A percentile compares a stretch with the other conserved stretches of the same genome.
phyloP scores from a whole-genome alignment of 306 rosid species.

The Clitoria ternatea region DNA sequence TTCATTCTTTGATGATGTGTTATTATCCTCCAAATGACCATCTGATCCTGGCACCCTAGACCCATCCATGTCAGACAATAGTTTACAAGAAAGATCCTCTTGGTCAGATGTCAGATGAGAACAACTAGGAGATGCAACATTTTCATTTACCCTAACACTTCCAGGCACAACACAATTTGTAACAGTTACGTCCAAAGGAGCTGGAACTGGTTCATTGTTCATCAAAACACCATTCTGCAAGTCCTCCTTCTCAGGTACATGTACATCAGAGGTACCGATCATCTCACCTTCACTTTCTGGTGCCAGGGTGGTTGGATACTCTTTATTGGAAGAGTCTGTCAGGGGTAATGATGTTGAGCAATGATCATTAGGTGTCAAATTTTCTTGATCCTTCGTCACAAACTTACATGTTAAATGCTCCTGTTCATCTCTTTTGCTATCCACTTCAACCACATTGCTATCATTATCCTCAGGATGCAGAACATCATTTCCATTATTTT shows the following conservation, averaged over 20 bases:
- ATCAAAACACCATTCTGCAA: constrained; percentile 48
- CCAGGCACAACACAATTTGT: constrained; percentile 39
- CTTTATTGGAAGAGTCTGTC: constrained; percentile 24
- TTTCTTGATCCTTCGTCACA: constrained; percentile 35
- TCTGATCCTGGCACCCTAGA: constrained; percentile 30
- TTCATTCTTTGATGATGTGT: constrained; percentile 42
- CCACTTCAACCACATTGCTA: constrained; percentile 36
- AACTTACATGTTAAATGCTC: constrained; percentile 31
- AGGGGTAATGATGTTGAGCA: constrained; percentile 24
- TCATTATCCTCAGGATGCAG: constrained; percentile 45
- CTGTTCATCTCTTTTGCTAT: constrained; percentile 36
- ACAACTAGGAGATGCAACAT: constrained; percentile 49
- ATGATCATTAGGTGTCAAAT: constrained; percentile 35
- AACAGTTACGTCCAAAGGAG: constrained; percentile 38
- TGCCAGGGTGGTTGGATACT: constrained; percentile 7
- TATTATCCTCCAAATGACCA: constrained; percentile 48
- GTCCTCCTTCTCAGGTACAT: constrained; percentile 50
- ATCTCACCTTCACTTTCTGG: constrained; percentile 46
- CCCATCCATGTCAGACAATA: constrained; percentile 35
- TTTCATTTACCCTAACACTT: constrained; percentile 37
- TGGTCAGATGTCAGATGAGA: constrained; percentile 61
- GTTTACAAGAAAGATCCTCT: constrained; percentile 51
- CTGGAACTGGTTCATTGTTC: constrained; percentile 41
- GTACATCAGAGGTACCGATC: constrained; percentile 40
- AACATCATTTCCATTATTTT: constrained; percentile 30